Base-by-base conservation (phyloP, 495 filamentous ascomycete species). In the Penicillium atrosanguineum region DNA sequence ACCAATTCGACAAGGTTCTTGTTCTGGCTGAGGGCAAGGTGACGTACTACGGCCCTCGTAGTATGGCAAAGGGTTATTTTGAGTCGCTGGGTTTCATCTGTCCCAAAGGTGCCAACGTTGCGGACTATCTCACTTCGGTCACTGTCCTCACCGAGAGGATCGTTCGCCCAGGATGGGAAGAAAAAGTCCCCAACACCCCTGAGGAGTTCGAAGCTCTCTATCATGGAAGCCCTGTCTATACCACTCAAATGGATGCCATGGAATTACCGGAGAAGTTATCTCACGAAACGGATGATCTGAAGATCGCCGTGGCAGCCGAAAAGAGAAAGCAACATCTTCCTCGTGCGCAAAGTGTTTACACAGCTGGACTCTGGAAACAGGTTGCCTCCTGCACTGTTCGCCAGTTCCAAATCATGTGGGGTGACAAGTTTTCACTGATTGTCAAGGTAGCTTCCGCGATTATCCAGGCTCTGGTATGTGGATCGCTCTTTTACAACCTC, bases 91-190 rank as follows among this genome's bases (percentile, higher is more conserved):
- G 89, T 6, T 94, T 90, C 60, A 67, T 80, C 2, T 87, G 82
- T 60, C 86, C 87, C 1, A 70, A 77, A 21, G 83, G 89, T 36
- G 81, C 85, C 52, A 92, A 87, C 7, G 84, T 85, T 2, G 85
- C 87, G 7, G 89, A 94, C 62, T 94, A 88, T 72, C 72, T 93
- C 0, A 93, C 89, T 2, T 87, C 88, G 3, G 77, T 92, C 62
- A 92, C 89, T 0, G 87, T 83, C 45, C 71, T 87, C 1, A 72
- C 72, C 0, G 89, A 93, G 62, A 82, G 89, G 19, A 70, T 83
- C 40, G 73, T 87, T 23, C 76, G 79, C 20, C 64, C 79, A 5
- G 89, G 87, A 1, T 87, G 83, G 57, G 85, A 90, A 64, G 72
- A 74, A 48, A 81, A 70, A 44, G 83, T 82, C 0, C 89, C 88